Conservation (phyloP, 352 stramenopile species). For the Phytophthora fragariaefolia region DNA sequence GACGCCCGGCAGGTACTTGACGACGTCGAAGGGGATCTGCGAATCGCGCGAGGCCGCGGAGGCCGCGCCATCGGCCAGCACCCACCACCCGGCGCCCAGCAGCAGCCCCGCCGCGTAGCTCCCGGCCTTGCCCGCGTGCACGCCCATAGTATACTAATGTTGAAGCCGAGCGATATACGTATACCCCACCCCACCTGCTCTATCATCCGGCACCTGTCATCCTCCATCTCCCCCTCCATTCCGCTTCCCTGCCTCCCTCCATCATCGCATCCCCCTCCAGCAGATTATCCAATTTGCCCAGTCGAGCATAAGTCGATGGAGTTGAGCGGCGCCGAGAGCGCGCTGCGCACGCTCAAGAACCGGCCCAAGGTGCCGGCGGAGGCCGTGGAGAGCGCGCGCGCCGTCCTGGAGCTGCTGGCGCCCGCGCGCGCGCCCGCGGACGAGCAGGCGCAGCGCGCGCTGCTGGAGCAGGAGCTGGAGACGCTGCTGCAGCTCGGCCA, state of each 20-base stretch:
- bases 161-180: no score
- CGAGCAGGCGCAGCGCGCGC: slow-evolving; percentile 34
- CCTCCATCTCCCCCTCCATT: background rate
- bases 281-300: slow-evolving; percentile 8
- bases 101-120: slow-evolving; percentile 60
- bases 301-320: slow-evolving; percentile 77
- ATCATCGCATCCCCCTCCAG: background rate
- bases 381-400: slow-evolving; percentile 46
- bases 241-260: background rate
- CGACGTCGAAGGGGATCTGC: slow-evolving; percentile 65
- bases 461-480: slow-evolving; percentile 57
- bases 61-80: slow-evolving; percentile 61
- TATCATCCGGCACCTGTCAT: background rate
- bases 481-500: slow-evolving; percentile 61
- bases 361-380: slow-evolving; percentile 58
- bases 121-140: slow-evolving; percentile 45
- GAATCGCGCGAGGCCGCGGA: slow-evolving; percentile 50
- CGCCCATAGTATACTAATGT: slow-evolving; percentile 21
- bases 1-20: slow-evolving; percentile 64
- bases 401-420: slow-evolving; percentile 40
- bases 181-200: no score
- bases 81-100: slow-evolving; percentile 66
- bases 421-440: background rate
- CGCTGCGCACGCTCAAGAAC: slow-evolving; percentile 78
- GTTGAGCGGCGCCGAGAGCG: slow-evolving; percentile 67